Conservation (phyloP, 495 filamentous ascomycete species). For the Penicillium arizonense region DNA sequence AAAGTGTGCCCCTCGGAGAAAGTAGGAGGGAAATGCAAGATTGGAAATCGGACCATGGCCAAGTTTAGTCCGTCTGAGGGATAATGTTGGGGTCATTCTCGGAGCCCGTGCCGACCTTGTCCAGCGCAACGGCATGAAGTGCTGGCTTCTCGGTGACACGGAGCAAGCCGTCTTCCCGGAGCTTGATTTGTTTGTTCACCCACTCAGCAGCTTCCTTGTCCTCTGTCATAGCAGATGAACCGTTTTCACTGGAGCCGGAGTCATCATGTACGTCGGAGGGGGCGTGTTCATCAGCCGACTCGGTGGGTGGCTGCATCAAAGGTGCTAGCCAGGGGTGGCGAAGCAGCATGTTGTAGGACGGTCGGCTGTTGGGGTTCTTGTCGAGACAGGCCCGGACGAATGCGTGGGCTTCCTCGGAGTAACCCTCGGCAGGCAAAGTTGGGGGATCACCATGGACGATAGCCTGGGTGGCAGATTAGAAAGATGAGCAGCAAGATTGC, state of each 20-base stretch:
- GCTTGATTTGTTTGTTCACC: conserved; percentile 71
- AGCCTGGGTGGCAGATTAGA: conserved; percentile 56
- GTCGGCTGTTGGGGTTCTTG: conserved; percentile 86
- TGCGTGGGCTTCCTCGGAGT: conserved; percentile 74
- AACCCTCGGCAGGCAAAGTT: conserved; percentile 72
- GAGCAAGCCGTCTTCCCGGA: conserved; percentile 52
- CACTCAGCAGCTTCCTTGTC: conserved; percentile 82
- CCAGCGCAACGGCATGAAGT: conserved; percentile 74
- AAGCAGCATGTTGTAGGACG: conserved; percentile 85
- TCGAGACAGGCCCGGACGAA: conserved; percentile 90
- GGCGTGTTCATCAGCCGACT: conserved; percentile 71
- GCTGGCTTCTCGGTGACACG: conserved; percentile 59
- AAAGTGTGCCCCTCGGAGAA: neutral
- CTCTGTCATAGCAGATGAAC: conserved; percentile 45
- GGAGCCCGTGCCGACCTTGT: conserved; percentile 48
- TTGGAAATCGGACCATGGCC: neutral
- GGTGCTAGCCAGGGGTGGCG: conserved; percentile 83
- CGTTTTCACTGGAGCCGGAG: conserved; percentile 38
- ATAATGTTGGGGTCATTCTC: conserved; percentile 24
- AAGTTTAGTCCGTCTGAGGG: conserved; percentile 12
- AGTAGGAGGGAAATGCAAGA: neutral
- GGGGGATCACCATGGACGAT: conserved; percentile 97
- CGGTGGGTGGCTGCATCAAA: conserved; percentile 79
- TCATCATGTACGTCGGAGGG: conserved; percentile 25
- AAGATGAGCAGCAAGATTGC: conserved; percentile 1